Base-by-base conservation (phyloP, 2,329 filamentous ascomycete species). In the Xylaria arbuscula region DNA sequence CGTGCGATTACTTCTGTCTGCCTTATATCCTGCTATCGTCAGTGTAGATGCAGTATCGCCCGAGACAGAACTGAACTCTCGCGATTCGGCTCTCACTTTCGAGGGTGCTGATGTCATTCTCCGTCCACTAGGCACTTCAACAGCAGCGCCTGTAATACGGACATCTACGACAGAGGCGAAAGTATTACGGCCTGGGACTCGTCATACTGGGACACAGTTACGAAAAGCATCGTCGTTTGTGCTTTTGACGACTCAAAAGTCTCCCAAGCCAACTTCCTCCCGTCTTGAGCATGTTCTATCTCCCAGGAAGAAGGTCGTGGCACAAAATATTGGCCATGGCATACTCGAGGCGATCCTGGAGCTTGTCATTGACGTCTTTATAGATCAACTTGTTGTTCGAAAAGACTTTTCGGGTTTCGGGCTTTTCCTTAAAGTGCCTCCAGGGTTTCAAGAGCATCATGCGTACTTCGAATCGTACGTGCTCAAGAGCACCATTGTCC, bases 391-490 rank as follows among this genome's bases (percentile, higher is more conserved):
- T 0, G 88, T 97, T 50, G 87, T 87, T 36, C 90, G 93, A 32
- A 97, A 97, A 77, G 96, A 99, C 62, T 99, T 98, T 76, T 86
- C 91, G 2, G 95, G 96, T 0, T 92, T 99, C 62, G 90, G 91
- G 0, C 82, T 99, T 10, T 97, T 93, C 76, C 83, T 93, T 62
- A 97, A 96, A 78, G 92, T 95, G 0, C 96, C 97, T 1, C 93
- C 96, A 0, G 94, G 95, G 0, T 97, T 97, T 75, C 89, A 95
- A 73, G 96, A 98, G 77, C 94, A 98, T 73, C 94, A 98, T 75
- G 93, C 94, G 0, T 97, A 94, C 78, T 98, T 99, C 72, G 93
- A 97, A 77, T 97, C 96, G 0, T 98, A 94, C 76, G 83, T 98
- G 2, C 83, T 98, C 22, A 88, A 90, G 34, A 91, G 91, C 71